phyloP scores from a whole-genome alignment of 495 filamentous ascomycete genomes.

The Penicillium coprophilum region DNA sequence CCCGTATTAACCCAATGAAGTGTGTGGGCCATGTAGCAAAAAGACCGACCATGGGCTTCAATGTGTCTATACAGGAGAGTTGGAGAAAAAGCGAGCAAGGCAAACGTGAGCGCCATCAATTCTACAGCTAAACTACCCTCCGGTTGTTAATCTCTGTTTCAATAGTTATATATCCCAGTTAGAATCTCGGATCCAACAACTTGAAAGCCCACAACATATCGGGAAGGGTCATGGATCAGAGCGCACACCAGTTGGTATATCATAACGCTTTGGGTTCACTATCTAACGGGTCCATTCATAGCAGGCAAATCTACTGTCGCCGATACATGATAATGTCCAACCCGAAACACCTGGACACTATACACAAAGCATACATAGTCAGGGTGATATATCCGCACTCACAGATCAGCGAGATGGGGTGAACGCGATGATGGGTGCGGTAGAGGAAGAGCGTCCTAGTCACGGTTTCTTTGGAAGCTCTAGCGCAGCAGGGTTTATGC shows the following conservation, averaged over 20 bases:
- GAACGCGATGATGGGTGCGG: slow-evolving; percentile 42
- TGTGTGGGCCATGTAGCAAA: slow-evolving; percentile 40
- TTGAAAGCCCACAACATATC: slow-evolving; percentile 21
- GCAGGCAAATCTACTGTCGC: slow-evolving; percentile 7
- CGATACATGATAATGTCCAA: background rate
- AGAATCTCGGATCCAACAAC: slow-evolving; percentile 32
- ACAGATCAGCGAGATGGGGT: slow-evolving; percentile 24
- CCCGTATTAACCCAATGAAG: slow-evolving; percentile 21
- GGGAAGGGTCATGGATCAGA: slow-evolving; percentile 11
- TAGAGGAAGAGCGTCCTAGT: slow-evolving; percentile 35
- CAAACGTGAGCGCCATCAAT: slow-evolving; percentile 19
- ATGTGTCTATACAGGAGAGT: slow-evolving; percentile 36
- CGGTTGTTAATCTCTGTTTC: background rate
- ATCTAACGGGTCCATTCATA: background rate
- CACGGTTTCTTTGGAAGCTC: slow-evolving; percentile 42
- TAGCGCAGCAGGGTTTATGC: slow-evolving; percentile 41
- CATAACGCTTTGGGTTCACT: background rate
- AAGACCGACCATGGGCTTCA: slow-evolving; percentile 19
- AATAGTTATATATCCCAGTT: slow-evolving; percentile 31
- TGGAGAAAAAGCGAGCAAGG: slow-evolving; percentile 34
- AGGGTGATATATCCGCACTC: background rate
- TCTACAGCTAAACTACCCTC: background rate
- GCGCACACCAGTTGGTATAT: slow-evolving; percentile 17
- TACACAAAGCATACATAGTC: background rate
- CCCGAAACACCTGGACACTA: slow-evolving; percentile 1